Evolutionary conservation across 495 filamentous ascomycete species (phyloP).

Genomic region (Penicillium malachiteum): DNA sequence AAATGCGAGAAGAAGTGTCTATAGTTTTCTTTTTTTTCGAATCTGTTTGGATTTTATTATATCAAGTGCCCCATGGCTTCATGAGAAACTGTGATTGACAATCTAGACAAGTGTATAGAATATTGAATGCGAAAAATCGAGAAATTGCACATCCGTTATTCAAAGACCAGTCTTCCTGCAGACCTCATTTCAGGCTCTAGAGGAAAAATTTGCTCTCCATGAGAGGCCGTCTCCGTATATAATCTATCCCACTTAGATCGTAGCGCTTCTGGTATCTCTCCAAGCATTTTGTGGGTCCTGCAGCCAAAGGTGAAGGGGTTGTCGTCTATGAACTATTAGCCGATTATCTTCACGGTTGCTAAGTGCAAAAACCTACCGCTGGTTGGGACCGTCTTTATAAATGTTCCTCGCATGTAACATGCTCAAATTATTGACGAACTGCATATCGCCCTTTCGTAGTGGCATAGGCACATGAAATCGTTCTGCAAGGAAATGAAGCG

Average conservation of each 20-base stretch:
- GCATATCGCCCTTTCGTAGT: slow-evolving; percentile 65
- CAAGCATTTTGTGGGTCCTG: background rate
- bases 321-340: background rate
- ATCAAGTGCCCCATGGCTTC: too few relatives aligned
- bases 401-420: slow-evolving; percentile 52
- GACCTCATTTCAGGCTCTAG: background rate
- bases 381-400: background rate
- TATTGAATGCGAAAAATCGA: too few relatives aligned
- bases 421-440: slow-evolving; percentile 69
- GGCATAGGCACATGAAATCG: slow-evolving; percentile 46
- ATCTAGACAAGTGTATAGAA: too few relatives aligned
- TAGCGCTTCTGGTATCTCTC: background rate
- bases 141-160: too few relatives aligned
- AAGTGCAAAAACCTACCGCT: too few relatives aligned
- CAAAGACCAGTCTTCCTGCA: background rate
- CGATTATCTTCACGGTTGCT: too few relatives aligned
- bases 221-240: background rate
- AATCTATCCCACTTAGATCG: background rate
- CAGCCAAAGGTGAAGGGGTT: background rate
- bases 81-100: too few relatives aligned
- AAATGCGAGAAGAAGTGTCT: background rate
- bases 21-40: too few relatives aligned
- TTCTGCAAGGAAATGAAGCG: slow-evolving; percentile 58
- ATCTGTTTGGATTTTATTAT: too few relatives aligned
- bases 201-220: background rate